A percentile compares a stretch with the other conserved stretches of the same genome.
phyloP scores from a whole-genome alignment of 2,329 filamentous ascomycete genomes.

The Allantophomopsis lycopodina region DNA sequence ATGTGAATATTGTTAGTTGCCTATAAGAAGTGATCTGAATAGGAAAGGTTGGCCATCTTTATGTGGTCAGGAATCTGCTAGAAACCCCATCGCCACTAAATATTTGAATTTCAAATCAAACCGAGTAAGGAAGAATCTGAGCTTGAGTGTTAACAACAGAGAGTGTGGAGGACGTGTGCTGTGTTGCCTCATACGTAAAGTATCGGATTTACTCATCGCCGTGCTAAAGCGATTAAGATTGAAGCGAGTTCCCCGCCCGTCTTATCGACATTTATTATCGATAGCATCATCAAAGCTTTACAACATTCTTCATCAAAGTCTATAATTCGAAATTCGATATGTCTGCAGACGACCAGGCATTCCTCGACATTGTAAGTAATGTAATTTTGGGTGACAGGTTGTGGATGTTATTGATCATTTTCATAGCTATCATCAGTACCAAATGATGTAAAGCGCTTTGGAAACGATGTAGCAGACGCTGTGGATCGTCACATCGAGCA shows the following conservation, averaged over 20 bases:
- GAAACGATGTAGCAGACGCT: conserved; percentile 60
- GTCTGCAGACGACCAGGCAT: conserved; percentile 68
- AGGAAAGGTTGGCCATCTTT: too few species aligned
- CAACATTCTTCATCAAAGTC: background rate
- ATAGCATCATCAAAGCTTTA: conserved; percentile 1
- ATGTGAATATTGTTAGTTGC: too few species aligned
- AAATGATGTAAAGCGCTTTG: conserved; percentile 57
- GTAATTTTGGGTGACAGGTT: background rate
- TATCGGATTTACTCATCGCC: too few species aligned
- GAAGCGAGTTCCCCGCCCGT: background rate
- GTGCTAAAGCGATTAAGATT: too few species aligned
- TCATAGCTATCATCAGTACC: conserved; percentile 40
- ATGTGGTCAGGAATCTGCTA: too few species aligned
- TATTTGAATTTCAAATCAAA: too few species aligned
- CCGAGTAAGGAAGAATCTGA: too few species aligned
- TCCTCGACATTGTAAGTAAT: conserved; percentile 57
- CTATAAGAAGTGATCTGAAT: too few species aligned
- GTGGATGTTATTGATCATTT: background rate
- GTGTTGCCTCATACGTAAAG: too few species aligned
- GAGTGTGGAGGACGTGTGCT: too few species aligned
- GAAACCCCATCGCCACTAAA: too few species aligned
- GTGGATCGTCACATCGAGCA: conserved; percentile 72
- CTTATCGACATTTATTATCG: background rate
- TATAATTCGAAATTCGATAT: conserved; percentile 31
- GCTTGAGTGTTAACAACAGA: too few species aligned